Conservation (phyloP, 805 yeast species). For the Spathaspora boniae region DNA sequence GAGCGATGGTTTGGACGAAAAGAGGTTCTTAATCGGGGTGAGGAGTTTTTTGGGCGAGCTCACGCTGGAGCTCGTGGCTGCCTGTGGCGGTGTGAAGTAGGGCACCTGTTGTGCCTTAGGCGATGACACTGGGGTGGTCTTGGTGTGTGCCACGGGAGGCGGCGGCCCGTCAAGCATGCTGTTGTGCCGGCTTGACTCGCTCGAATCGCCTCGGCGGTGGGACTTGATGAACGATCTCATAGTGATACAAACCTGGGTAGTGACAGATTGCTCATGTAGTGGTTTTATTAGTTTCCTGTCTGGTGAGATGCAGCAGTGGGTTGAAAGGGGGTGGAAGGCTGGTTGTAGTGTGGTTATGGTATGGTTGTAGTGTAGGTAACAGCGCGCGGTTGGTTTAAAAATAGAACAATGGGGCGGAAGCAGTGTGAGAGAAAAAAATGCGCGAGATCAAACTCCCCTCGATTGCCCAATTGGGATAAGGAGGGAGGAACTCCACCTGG, state of each 20-base stretch:
- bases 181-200: conserved; percentile 7
- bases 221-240: conserved; percentile 30
- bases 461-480: too few relatives aligned
- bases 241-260: neutral
- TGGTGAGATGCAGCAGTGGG: neutral
- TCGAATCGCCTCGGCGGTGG: conserved; percentile 20
- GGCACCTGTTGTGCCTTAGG: conserved; percentile 17
- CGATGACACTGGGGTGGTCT: conserved; percentile 18
- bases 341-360: too few relatives aligned
- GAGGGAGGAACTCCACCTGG: too few relatives aligned
- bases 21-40: conserved; percentile 34
- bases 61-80: conserved; percentile 5
- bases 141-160: neutral
- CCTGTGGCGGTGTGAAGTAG: conserved; percentile 18
- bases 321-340: too few relatives aligned
- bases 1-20: conserved; percentile 13
- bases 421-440: too few relatives aligned
- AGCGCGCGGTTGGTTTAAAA: too few relatives aligned
- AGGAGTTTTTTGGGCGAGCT: conserved; percentile 36
- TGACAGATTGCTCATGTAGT: neutral
- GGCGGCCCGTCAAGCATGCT: neutral
- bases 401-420: too few relatives aligned
- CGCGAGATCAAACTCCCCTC: too few relatives aligned
- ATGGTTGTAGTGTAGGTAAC: too few relatives aligned
- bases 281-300: neutral